phyloP scores from a whole-genome alignment of 2,329 filamentous ascomycete species.

The Beauveria sp. region DNA sequence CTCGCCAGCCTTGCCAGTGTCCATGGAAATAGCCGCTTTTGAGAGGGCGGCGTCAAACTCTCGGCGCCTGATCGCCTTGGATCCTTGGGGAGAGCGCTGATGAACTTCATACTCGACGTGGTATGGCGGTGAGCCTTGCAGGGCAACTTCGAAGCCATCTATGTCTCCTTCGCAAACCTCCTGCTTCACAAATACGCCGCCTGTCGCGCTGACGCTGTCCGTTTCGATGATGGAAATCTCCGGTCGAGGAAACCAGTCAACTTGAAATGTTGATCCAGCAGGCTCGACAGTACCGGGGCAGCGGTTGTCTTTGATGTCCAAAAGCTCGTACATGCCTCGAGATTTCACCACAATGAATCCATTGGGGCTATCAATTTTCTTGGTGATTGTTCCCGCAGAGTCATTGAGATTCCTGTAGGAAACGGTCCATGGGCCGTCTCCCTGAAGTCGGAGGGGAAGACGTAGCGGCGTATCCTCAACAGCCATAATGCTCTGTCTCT shows the following conservation, averaged over 20 bases:
- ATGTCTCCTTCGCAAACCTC: constrained; percentile 93
- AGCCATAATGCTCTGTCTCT: constrained; percentile 64
- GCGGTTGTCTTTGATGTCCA: constrained; percentile 67
- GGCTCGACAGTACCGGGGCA: constrained; percentile 78
- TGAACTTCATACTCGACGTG: constrained; percentile 74
- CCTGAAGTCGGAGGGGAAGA: constrained; percentile 77
- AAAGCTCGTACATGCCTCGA: constrained; percentile 71
- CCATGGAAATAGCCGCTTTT: constrained; percentile 73
- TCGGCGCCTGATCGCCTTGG: constrained; percentile 57
- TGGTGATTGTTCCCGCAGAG: constrained; percentile 35
- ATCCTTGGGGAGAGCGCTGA: constrained; percentile 60
- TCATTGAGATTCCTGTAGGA: constrained; percentile 63
- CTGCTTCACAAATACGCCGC: constrained; percentile 58
- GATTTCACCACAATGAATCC: constrained; percentile 58
- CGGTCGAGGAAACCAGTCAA: constrained; percentile 81
- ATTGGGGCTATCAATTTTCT: constrained; percentile 51
- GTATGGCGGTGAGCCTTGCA: constrained; percentile 75
- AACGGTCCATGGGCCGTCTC: constrained; percentile 77
- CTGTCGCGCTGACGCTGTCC: constrained; percentile 49
- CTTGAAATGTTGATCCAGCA: constrained; percentile 64
- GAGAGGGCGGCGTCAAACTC: constrained; percentile 70
- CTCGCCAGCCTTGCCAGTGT: constrained; percentile 72
- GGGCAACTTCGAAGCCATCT: constrained; percentile 73
- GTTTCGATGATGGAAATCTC: constrained; percentile 58
- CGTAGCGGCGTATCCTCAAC: constrained; percentile 68